Evolutionary conservation across 2,329 filamentous ascomycete species (phyloP).

Genomic region (Aspergillus sp.): DNA sequence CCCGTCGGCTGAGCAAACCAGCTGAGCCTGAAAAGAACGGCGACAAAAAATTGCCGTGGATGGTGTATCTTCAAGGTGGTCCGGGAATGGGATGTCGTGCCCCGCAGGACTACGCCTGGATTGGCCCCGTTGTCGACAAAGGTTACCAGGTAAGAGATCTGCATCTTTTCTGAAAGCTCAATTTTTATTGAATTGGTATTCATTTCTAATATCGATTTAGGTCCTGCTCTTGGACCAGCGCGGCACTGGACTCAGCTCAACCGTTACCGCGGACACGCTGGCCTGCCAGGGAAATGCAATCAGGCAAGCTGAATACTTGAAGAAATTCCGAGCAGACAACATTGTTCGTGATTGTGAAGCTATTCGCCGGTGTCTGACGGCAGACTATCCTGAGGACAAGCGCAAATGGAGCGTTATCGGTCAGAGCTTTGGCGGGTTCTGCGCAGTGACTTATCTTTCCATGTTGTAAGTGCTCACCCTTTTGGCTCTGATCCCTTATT

Average conservation of each 20-base stretch:
- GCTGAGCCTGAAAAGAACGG: slow-evolving; percentile 38
- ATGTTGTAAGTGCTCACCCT: slow-evolving; percentile 47
- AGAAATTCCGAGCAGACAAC: slow-evolving; percentile 78
- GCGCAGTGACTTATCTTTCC: slow-evolving; percentile 74
- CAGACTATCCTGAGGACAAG: slow-evolving; percentile 60
- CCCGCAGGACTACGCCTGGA: slow-evolving; percentile 67
- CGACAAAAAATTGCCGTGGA: slow-evolving; percentile 49
- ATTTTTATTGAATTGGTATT: not conserved
- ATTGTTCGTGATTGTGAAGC: slow-evolving; percentile 88
- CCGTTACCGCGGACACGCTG: slow-evolving; percentile 68
- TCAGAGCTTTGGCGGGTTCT: slow-evolving; percentile 89
- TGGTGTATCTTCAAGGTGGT: slow-evolving; percentile 75
- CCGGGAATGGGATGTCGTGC: slow-evolving; percentile 71
- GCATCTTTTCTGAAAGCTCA: not conserved
- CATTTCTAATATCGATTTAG: slow-evolving; percentile 15
- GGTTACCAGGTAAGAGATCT: slow-evolving; percentile 63
- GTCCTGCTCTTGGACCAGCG: slow-evolving; percentile 81
- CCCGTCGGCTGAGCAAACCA: slow-evolving; percentile 52
- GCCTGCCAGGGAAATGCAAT: slow-evolving; percentile 55
- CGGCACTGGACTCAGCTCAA: slow-evolving; percentile 77
- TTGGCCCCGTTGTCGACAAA: slow-evolving; percentile 63
- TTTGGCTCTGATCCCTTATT: not conserved
- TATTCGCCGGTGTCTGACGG: slow-evolving; percentile 67
- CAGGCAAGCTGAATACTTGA: slow-evolving; percentile 73
- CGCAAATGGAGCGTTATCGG: slow-evolving; percentile 81